A percentile compares a stretch with the other conserved stretches of the same genome.
These are phyloP conservation scores for Phellinidium pouzarii DNA, from an alignment of 1,284 basidiomycete species.

Conservation along the genomic window DNA sequence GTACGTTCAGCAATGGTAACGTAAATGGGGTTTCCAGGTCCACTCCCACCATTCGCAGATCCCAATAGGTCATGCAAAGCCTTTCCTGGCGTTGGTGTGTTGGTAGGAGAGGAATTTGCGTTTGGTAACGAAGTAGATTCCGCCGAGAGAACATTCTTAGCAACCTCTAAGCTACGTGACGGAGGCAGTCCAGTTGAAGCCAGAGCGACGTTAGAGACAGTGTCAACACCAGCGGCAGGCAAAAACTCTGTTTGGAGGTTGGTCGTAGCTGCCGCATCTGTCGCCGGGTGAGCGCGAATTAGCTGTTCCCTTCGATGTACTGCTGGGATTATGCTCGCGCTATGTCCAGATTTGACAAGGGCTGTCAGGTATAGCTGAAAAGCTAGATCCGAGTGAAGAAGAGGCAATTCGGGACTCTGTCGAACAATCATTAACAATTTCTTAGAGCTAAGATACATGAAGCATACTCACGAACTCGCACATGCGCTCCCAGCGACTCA, in stretches of 20 bases:
- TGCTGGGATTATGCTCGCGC: conserved; percentile 53
- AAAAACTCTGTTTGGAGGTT: conserved; percentile 12
- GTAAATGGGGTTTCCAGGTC: conserved; percentile 55
- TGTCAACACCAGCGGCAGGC: conserved; percentile 16
- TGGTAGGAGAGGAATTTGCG: conserved; percentile 12
- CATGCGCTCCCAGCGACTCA: conserved; percentile 74
- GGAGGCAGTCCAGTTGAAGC: too few relatives aligned
- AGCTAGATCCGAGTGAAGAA: conserved; percentile 59
- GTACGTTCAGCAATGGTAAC: conserved; percentile 76
- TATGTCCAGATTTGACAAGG: conserved; percentile 53
- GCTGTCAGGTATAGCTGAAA: conserved; percentile 67
- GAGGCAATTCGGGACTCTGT: conserved; percentile 59
- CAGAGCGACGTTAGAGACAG: background rate
- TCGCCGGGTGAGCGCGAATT: conserved; percentile 29
- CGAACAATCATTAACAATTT: conserved; percentile 11
- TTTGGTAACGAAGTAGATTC: conserved; percentile 22
- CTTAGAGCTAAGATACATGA: background rate
- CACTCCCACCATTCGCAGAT: conserved; percentile 34
- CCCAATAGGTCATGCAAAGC: conserved; percentile 20
- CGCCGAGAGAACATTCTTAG: conserved; percentile 48
- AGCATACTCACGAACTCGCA: conserved; percentile 63
- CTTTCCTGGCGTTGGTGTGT: background rate
- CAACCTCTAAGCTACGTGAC: conserved; percentile 45
- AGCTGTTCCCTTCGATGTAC: conserved; percentile 61
- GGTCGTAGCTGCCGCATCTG: conserved; percentile 16